phyloP scores from a whole-genome alignment of 2,329 filamentous ascomycete species.

The Aspergillus uvarum region DNA sequence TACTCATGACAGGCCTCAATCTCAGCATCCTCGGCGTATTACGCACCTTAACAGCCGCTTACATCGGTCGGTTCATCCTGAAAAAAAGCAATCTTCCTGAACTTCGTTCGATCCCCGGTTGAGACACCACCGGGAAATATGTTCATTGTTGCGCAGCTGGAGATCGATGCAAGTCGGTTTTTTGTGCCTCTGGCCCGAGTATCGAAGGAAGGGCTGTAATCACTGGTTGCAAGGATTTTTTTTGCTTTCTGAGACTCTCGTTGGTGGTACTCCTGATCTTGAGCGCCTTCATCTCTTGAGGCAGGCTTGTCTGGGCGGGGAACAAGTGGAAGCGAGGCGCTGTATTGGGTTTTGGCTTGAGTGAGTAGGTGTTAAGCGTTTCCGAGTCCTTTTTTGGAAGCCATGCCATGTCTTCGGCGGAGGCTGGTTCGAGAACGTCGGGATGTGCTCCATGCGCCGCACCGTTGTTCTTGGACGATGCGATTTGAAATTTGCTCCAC shows the following conservation, averaged over 20 bases:
- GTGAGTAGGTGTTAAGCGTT: constrained; percentile 30
- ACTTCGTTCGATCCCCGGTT: not conserved
- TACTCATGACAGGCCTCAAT: not conserved
- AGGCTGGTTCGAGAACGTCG: constrained; percentile 14
- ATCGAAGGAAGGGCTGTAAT: constrained; percentile 32
- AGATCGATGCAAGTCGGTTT: too few relatives aligned
- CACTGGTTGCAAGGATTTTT: constrained; percentile 19
- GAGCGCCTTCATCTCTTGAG: constrained; percentile 21
- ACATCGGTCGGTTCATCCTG: too few relatives aligned
- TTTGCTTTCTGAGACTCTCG: constrained; percentile 5
- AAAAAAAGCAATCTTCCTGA: too few relatives aligned
- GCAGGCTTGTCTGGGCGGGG: constrained; percentile 27
- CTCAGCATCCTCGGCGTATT: not conserved
- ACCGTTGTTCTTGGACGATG: constrained; percentile 18
- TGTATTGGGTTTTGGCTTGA: constrained; percentile 28
- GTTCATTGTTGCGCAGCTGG: not conserved
- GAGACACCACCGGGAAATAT: not conserved
- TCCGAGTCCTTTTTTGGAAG: constrained; percentile 26
- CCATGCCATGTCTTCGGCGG: constrained; percentile 32
- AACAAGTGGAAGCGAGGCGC: constrained; percentile 35
- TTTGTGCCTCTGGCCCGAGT: constrained; percentile 13
- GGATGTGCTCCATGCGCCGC: constrained; percentile 9
- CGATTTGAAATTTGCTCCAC: constrained; percentile 34
- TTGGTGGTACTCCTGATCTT: not conserved
- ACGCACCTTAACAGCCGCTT: not conserved